Base-by-base conservation (phyloP, 495 filamentous ascomycete species). In the Lichenothelia convexa region DNA sequence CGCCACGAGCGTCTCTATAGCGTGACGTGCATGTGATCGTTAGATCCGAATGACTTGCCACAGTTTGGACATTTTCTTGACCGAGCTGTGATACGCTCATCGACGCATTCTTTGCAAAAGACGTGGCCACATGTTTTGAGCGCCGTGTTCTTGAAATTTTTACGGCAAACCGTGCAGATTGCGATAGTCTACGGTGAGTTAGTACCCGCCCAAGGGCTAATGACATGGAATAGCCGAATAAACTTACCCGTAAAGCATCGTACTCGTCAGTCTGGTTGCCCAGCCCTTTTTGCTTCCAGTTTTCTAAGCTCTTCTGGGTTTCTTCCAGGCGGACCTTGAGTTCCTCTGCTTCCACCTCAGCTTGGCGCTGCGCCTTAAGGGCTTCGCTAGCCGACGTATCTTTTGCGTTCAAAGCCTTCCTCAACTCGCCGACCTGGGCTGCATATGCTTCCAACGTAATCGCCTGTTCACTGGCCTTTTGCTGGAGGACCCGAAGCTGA, bases 81-180 rank as follows among this genome's bases (percentile, higher is more conserved):
- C 22, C 89, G 80, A 40, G 86, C 89, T 6, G 68, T 64, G 35
- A 92, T 71, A 34, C 85, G 75, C 48, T 86, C 76, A 36, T 92
- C 81, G 50, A 94, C 79, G 52, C 89, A 97, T 18, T 73, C 68
- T 46, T 69, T 73, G 70, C 89, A 97, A 56, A 95, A 93, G 16
- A 92, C 73, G 57, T 97, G 89, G n/a, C 89, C 89, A 54, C 89
- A 97, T 11, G 78, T 82, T 51, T 84, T 85, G 46, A 97, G 67
- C 13, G 75, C 76, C 1, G 85, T 92, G 53, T 95, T 80, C 59
- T 94, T 94, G 65, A 93, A 89, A 37, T 86, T 80, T 36, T 64
- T 71, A 43, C 77, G 75, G 58, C 89, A 97, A 15, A 94, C 80
- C 2, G 79, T 77, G 60, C 89, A 97, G 26, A 87, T 70, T 13